A percentile compares a stretch with the other conserved stretches of the same genome.
phyloP scores from a whole-genome alignment of 345 rosid genomes.

The Gossypium raimondii region DNA sequence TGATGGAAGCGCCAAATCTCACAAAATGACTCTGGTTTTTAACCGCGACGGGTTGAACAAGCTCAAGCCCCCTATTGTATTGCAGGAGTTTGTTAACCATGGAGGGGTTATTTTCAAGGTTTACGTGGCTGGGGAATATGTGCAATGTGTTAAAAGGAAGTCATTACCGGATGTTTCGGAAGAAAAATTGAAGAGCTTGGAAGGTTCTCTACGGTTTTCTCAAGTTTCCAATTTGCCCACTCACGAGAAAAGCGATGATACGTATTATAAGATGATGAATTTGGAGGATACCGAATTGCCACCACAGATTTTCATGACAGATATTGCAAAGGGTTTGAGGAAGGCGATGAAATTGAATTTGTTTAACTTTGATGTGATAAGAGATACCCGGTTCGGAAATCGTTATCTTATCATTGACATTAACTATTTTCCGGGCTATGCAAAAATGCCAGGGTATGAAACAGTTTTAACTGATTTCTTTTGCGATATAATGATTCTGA shows the following conservation, averaged over 20 bases:
- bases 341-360: slow-evolving; percentile 43
- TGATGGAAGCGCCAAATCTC: slow-evolving; percentile 52
- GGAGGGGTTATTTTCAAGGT: slow-evolving; percentile 68
- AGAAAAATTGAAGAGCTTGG: slow-evolving; percentile 37
- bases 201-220: slow-evolving; percentile 47
- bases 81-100: slow-evolving; percentile 65
- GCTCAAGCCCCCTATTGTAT: slow-evolving; percentile 50
- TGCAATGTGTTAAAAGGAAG: slow-evolving; percentile 54
- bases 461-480: slow-evolving; percentile 48
- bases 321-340: slow-evolving; percentile 49
- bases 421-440: slow-evolving; percentile 63
- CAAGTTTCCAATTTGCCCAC: slow-evolving; percentile 50
- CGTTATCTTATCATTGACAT: slow-evolving; percentile 59
- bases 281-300: slow-evolving; percentile 46
- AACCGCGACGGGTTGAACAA: slow-evolving; percentile 46
- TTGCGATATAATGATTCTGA: slow-evolving; percentile 30
- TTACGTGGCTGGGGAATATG: slow-evolving; percentile 51
- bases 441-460: slow-evolving; percentile 59
- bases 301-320: slow-evolving; percentile 36
- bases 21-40: slow-evolving; percentile 54
- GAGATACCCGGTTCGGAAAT: slow-evolving; percentile 42
- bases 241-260: slow-evolving; percentile 29
- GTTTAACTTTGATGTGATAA: slow-evolving; percentile 62
- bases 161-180: slow-evolving; percentile 54
- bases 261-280: slow-evolving; percentile 31